phyloP scores from a whole-genome alignment of 2,329 filamentous ascomycete genomes.

The Calonectria naviculata region DNA sequence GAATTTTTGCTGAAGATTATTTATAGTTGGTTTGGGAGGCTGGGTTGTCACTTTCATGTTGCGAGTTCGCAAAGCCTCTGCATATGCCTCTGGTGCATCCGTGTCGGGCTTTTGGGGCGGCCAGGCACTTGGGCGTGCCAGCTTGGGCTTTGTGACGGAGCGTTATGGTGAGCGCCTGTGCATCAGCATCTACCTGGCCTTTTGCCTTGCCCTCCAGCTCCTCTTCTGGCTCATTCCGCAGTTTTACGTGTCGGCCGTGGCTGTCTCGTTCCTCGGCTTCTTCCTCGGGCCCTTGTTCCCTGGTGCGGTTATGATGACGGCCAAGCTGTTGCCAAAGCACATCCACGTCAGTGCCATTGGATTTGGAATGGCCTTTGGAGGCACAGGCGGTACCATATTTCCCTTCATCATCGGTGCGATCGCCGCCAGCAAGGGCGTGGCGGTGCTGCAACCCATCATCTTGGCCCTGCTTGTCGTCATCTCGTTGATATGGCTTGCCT shows the following conservation, averaged over 20 bases:
- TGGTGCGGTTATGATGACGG: conserved; percentile 75
- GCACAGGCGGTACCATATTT: conserved; percentile 73
- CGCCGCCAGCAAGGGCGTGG: conserved; percentile 61
- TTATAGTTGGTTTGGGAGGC: conserved; percentile 72
- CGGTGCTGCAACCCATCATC: conserved; percentile 62
- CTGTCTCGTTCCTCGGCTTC: conserved; percentile 77
- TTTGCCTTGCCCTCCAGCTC: conserved; percentile 71
- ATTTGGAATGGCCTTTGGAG: conserved; percentile 79
- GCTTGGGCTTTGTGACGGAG: conserved; percentile 77
- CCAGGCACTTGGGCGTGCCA: conserved; percentile 74
- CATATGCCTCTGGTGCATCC: conserved; percentile 77
- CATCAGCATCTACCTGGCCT: conserved; percentile 68
- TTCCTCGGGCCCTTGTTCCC: conserved; percentile 82
- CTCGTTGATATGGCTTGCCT: conserved; percentile 48
- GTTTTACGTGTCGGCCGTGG: conserved; percentile 68
- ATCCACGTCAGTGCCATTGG: conserved; percentile 80
- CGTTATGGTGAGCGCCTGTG: conserved; percentile 72
- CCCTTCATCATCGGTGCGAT: conserved; percentile 73
- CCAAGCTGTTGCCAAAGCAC: conserved; percentile 75
- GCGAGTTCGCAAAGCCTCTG: conserved; percentile 70
- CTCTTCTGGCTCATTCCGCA: conserved; percentile 68
- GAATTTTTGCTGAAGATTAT: conserved; percentile 12
- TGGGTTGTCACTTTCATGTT: conserved; percentile 89
- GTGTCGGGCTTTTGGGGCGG: conserved; percentile 85
- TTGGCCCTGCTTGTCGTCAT: conserved; percentile 54